Percentiles rank a stretch among this genome's conserved stretches.
Evolutionary conservation across 2,329 filamentous ascomycete species (phyloP).

Genomic region (Colletotrichum spinosum): DNA sequence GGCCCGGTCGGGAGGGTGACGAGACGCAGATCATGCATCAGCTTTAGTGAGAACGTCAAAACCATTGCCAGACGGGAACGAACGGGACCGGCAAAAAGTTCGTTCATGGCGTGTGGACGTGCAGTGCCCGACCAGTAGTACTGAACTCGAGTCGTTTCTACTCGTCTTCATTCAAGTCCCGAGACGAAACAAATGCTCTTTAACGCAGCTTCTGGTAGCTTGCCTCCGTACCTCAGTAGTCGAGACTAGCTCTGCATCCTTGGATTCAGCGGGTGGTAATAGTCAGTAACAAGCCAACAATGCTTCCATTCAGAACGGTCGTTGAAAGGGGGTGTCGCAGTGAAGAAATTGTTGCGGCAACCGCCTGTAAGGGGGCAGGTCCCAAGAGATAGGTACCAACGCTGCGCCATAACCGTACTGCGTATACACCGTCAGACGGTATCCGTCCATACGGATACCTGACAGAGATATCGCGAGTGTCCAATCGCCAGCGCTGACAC

Average conservation of each 20-base stretch:
- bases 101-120: no score
- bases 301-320: no score
- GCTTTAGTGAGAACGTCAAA: no score
- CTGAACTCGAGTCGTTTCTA: no score
- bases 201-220: no score
- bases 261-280: not conserved
- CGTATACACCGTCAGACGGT: slow-evolving; percentile 11
- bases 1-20: slow-evolving; percentile 34
- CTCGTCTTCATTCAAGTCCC: no score
- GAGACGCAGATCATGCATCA: not conserved
- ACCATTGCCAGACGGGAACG: not conserved
- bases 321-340: not conserved
- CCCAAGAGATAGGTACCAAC: slow-evolving; percentile 22
- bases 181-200: no score
- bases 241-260: not conserved
- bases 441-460: not conserved
- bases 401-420: slow-evolving; percentile 17
- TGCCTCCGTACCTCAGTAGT: no score
- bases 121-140: no score
- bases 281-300: not conserved
- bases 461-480: no score
- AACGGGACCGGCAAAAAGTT: slow-evolving; percentile 10
- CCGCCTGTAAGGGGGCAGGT: slow-evolving; percentile 26
- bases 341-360: slow-evolving; percentile 30
- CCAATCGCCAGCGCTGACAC: not conserved